Evolutionary conservation across 202 grass and related monocot species (phyloP).

Genomic region (Schoenoplectus tabernaemontani): DNA sequence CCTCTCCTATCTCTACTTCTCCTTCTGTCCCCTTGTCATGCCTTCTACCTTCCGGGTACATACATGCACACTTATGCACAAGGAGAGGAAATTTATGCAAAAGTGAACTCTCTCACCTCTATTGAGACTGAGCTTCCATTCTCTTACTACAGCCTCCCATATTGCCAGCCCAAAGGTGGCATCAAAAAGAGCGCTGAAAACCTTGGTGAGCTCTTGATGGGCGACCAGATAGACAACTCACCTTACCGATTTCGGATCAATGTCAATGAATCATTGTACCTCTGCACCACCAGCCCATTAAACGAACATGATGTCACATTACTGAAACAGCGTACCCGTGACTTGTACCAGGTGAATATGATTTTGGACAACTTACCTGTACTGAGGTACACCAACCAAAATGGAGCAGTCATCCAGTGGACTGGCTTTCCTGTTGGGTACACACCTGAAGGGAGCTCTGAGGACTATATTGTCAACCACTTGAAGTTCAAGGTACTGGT

Average conservation of each 20-base stretch:
- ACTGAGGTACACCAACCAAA: slow-evolving; percentile 81
- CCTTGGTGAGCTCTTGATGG: slow-evolving; percentile 89
- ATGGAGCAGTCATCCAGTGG: slow-evolving; percentile 77
- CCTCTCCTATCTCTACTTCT: slow-evolving; percentile 18
- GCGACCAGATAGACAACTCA: slow-evolving; percentile 96
- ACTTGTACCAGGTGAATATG: slow-evolving; percentile 96
- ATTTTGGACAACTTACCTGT: slow-evolving; percentile 96
- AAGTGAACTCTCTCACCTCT: slow-evolving; percentile 94
- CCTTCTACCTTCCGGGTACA: slow-evolving; percentile 86
- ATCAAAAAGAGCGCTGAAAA: slow-evolving; percentile 96
- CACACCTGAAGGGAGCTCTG: slow-evolving; percentile 47
- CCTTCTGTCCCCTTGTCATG: slow-evolving; percentile 20
- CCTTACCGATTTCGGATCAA: slow-evolving; percentile 69
- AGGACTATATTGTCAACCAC: slow-evolving; percentile 85
- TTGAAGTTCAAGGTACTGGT: slow-evolving; percentile 92
- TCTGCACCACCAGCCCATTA: slow-evolving; percentile 64
- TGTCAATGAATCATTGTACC: slow-evolving; percentile 74
- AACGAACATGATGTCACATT: slow-evolving; percentile 70
- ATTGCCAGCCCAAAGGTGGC: slow-evolving; percentile 50
- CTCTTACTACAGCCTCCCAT: slow-evolving; percentile 84
- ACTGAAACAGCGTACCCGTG: slow-evolving; percentile 70
- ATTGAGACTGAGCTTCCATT: slow-evolving; percentile 92
- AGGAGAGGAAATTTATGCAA: slow-evolving; percentile 43
- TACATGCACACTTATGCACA: slow-evolving; percentile 80
- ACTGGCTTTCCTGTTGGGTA: slow-evolving; percentile 89